Percentiles rank a stretch among this genome's conserved stretches.
These are phyloP conservation scores for Hypholoma fasciculare DNA, from an alignment of 768 basidiomycete genomes.

Conservation along the genomic window DNA sequence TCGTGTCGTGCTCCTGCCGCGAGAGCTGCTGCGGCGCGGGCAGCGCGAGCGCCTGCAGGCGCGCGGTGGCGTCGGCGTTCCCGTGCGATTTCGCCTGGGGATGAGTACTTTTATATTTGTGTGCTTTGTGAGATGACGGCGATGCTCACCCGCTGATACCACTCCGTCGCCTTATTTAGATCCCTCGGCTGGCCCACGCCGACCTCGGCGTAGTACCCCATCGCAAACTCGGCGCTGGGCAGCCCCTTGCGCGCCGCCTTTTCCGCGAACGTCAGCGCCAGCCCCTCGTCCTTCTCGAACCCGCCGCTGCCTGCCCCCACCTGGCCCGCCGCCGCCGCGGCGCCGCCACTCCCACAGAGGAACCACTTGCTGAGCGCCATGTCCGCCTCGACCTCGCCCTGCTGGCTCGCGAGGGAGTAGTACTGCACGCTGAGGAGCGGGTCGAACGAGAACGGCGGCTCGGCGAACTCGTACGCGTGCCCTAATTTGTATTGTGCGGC, in stretches of 20 bases:
- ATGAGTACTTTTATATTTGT: neutral
- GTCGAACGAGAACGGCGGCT: constrained; percentile 83
- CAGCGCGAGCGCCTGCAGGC: constrained; percentile 67
- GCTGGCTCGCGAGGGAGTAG: constrained; percentile 79
- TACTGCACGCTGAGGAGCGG: constrained; percentile 89
- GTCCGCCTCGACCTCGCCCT: constrained; percentile 90
- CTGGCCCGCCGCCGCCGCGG: constrained; percentile 8
- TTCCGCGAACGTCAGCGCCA: constrained; percentile 89
- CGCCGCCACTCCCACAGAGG: constrained; percentile 70
- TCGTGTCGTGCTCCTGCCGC: constrained; percentile 74
- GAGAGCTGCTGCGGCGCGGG: constrained; percentile 67
- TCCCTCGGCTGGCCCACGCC: constrained; percentile 79
- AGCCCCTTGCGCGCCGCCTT: constrained; percentile 79
- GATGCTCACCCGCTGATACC: constrained; percentile 62
- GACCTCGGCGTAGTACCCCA: constrained; percentile 94
- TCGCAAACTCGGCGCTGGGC: constrained; percentile 87
- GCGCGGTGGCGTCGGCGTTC: constrained; percentile 77
- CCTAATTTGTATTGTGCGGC: constrained; percentile 94
- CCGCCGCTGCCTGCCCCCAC: constrained; percentile 34
- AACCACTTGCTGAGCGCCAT: constrained; percentile 99
- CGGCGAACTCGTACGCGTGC: constrained; percentile 89
- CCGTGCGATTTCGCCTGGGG: constrained; percentile 71
- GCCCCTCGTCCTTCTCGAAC: constrained; percentile 85
- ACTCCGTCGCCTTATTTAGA: constrained; percentile 62
- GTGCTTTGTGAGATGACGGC: neutral